These are phyloP conservation scores for Glaciozyma martinii DNA, from an alignment of 768 basidiomycete genomes.

Conservation along the genomic window DNA sequence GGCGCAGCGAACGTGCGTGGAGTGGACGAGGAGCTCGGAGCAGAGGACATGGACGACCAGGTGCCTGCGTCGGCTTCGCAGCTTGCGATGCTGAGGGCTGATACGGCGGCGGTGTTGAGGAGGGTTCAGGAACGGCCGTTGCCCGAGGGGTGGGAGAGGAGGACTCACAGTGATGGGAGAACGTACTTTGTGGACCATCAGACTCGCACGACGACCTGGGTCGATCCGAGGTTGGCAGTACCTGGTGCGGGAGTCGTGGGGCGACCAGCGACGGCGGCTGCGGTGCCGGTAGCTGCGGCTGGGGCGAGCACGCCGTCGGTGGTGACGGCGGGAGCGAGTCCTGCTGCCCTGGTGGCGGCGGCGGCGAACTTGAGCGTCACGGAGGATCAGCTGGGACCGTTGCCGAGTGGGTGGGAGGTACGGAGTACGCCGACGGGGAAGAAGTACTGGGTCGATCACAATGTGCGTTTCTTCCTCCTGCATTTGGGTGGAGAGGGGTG, in stretches of 20 bases:
- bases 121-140: conserved; percentile 61
- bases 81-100: not conserved
- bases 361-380: not conserved
- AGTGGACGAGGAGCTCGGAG: conserved; percentile 22
- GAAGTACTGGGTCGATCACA: conserved; percentile 91
- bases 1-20: conserved; percentile 6
- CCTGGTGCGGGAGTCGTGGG: conserved; percentile 95
- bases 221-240: conserved; percentile 90
- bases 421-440: conserved; percentile 91
- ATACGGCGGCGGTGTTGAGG: not conserved
- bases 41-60: not conserved
- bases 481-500: not conserved
- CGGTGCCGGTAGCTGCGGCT: not conserved
- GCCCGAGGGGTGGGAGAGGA: conserved; percentile 95
- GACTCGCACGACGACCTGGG: conserved; percentile 98
- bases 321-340: not conserved
- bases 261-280: conserved; percentile 37
- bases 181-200: conserved; percentile 99
- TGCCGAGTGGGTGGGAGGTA: conserved; percentile 99
- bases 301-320: not conserved
- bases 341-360: not conserved
- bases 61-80: not conserved
- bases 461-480: conserved; percentile 47
- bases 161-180: conserved; percentile 91
- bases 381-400: conserved; percentile 69